Base-by-base conservation (phyloP, 75 land plant genomes). In the Picea sitchensis region DNA sequence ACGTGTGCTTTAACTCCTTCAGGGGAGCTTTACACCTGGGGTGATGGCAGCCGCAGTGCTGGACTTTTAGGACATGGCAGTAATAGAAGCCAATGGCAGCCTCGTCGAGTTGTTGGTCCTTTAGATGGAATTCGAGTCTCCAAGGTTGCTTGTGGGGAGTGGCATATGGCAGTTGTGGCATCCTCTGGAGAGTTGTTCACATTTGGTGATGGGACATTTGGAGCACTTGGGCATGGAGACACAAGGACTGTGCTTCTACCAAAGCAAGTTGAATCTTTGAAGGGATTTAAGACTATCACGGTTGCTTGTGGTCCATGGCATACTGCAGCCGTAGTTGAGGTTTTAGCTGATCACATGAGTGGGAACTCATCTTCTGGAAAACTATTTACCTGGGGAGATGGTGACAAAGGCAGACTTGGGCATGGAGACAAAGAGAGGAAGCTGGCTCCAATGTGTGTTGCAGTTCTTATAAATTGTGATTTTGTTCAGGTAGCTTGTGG, bases 161-260 rank as follows among this genome's bases (percentile, higher is more conserved):
- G 90, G 90, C 90, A 88, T 65, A 83, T 85, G 61, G 87, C 85
- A 30, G 41, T 86, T 6, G 78, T 88, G 21, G 79, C 89, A 13
- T 81, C 81, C 41, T 58, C 75, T 23, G 90, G 90, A n/a, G 74
- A 73, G 65, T 62, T 88, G 17, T 88, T 86, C 67, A 88, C 90
- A 34, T 88, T 78, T 78, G 90, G 90, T n/a, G 89, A 86, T 81
- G 90, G 90, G 72, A 86, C 86, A 15, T 88, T 88, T 72, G 90
- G 90, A 30, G 88, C 77, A 57, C 90, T 88, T 64, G 90, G 90
- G 61, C 90, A 88, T 84, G 90, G 90, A 58, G 61, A 88, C 76
- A 56, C 75, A n/a, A 41, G 73, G 56, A 83, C 83, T 78, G n/a
- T 71, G 23, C 75, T 82, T 59, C 73, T 78, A 65, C 90, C 90